Evolutionary conservation across 345 rosid genomes (phyloP), one percentile per base, ranked within the genome.

Genomic region (Kandelia obovata): DNA sequence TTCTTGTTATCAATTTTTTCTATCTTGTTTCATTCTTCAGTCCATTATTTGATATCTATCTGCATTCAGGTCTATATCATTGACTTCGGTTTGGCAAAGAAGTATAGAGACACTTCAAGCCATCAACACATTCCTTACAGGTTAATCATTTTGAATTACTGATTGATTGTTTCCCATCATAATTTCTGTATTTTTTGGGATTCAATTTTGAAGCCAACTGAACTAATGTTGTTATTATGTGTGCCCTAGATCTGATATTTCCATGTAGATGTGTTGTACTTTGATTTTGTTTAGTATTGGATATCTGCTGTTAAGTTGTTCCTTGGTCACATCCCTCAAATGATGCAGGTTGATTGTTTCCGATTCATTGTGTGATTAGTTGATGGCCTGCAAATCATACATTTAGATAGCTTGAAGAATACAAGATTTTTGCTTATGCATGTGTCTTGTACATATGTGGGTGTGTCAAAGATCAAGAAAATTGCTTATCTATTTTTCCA

Each of bases 51-150:
- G 63, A 62, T 59, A 7, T 59, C 64, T 66, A 63, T 66, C 46
- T 63, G 59, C 32, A 0, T 77, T 64, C 71, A 92, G 97, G 97
- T 92, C 58, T 88, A 89, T 72, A 60, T 85, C 73, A 92, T 92
- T 70, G 97, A 92, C 83, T 92, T 92, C 72, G 97, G 97, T 65
- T 76, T 92, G 79, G 97, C 96, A 71, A 92, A 92, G 93, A 88
- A 86, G 81, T 92, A 86, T 57, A 83, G 89, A 71, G 97, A 92
- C 84, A 75, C 87, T 63, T 79, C 89, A 68, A 89, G 87, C 17
- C 87, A 92, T 78, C 96, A 88, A 72, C 97, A 92, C 83, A 92
- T 92, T 72, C 92, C 92, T 70, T 92, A 92, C 71, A 92, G 96
- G 96, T 92, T 73, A 51, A 5, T 58, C 39, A 43, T 25, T 56